phyloP scores from a whole-genome alignment of 495 filamentous ascomycete species.

The Aspergillus ellipticus region DNA sequence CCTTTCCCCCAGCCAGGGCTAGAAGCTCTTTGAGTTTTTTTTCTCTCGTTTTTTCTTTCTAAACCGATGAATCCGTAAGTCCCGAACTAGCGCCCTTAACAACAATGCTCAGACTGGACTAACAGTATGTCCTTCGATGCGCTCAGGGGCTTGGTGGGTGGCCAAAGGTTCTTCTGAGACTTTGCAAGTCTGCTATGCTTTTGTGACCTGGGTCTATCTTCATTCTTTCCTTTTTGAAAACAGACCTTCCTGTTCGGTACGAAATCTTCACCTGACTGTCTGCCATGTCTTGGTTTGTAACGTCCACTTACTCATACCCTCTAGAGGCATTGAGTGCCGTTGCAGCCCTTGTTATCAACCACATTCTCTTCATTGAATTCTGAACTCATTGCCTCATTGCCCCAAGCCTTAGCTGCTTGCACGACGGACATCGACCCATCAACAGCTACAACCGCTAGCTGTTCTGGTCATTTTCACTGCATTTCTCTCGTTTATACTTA shows the following conservation, averaged over 20 bases:
- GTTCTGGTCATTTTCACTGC: neutral
- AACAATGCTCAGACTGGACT: conserved; percentile 4
- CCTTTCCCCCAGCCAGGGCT: conserved; percentile 16
- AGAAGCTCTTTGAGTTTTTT: conserved; percentile 21
- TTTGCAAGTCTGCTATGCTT: conserved; percentile 14
- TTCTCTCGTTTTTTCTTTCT: conserved; percentile 1
- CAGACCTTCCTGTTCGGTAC: conserved; percentile 13
- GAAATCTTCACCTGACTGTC: conserved; percentile 4
- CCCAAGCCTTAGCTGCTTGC: conserved; percentile 16
- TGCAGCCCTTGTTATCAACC: conserved; percentile 23
- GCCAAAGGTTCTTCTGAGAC: conserved; percentile 9
- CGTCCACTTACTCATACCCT: conserved; percentile 11
- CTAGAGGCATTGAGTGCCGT: conserved; percentile 40
- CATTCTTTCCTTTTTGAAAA: conserved; percentile 15
- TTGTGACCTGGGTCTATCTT: conserved; percentile 10
- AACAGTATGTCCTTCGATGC: conserved; percentile 3
- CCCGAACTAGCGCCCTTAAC: neutral
- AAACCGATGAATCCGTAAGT: conserved; percentile 19
- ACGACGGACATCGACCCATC: neutral
- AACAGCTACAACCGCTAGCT: neutral
- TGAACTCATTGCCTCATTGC: conserved; percentile 12
- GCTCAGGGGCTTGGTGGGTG: conserved; percentile 13
- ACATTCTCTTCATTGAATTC: conserved; percentile 15
- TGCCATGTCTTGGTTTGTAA: neutral
- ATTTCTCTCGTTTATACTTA: conserved; percentile 5